Percentiles rank a stretch among this genome's conserved stretches.
Conservation (phyloP, 495 filamentous ascomycete species). For the Daldinia childiae region DNA sequence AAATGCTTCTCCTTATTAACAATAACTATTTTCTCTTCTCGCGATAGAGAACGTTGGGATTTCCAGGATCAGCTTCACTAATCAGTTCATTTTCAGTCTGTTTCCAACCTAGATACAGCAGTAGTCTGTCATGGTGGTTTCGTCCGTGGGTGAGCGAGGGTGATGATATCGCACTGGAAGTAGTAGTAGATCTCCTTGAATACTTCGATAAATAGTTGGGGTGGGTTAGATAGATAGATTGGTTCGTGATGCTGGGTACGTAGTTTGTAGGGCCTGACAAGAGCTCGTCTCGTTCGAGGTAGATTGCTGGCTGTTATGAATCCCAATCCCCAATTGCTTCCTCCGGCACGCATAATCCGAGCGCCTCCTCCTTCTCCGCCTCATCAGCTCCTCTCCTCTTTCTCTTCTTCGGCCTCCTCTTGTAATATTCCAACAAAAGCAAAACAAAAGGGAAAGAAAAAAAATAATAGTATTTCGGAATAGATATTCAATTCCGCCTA, state of each 20-base stretch:
- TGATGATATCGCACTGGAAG: conserved; percentile 5
- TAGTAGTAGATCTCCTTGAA: background rate
- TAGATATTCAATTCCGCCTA: background rate
- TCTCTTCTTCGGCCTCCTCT: background rate
- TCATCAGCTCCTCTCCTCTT: background rate
- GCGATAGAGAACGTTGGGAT: background rate
- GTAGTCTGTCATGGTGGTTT: conserved; percentile 6
- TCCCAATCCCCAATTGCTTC: conserved; percentile 6
- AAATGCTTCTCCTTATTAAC: background rate
- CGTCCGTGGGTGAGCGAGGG: conserved; percentile 15
- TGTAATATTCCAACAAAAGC: conserved; percentile 3
- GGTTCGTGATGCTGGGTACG: conserved; percentile 8
- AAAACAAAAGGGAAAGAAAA: conserved; percentile 2
- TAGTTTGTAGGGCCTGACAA: background rate
- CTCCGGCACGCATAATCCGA: too few species aligned
- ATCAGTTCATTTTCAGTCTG: conserved; percentile 27
- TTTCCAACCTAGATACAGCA: conserved; percentile 23
- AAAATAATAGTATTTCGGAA: conserved; percentile 6
- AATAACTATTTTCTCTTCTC: background rate
- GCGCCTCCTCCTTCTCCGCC: background rate
- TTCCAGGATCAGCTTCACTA: background rate
- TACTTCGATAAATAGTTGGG: conserved; percentile 17
- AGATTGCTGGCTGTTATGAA: conserved; percentile 7
- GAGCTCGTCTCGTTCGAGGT: conserved; percentile 21
- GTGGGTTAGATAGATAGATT: conserved; percentile 21